These are phyloP conservation scores for Hansenula lynferdii DNA, from an alignment of 1,139 yeast genomes.

Conservation along the genomic window DNA sequence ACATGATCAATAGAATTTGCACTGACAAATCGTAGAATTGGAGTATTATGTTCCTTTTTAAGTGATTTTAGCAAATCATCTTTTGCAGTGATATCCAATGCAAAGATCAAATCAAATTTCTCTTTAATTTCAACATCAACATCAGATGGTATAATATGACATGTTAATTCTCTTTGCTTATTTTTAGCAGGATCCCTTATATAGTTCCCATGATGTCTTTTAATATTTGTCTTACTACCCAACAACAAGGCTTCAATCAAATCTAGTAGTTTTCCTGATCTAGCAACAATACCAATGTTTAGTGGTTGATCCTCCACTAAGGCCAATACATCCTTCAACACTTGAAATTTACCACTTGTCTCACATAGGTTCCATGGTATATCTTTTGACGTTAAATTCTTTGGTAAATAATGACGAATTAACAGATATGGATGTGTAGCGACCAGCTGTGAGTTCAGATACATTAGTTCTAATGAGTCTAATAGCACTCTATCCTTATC, in stretches of 20 bases:
- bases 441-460: constrained; percentile 70
- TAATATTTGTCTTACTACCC: constrained; percentile 63
- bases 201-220: constrained; percentile 61
- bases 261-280: constrained; percentile 66
- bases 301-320: constrained; percentile 34
- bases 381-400: constrained; percentile 70
- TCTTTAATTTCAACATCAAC: constrained; percentile 28
- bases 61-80: constrained; percentile 30
- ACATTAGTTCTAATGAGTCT: constrained; percentile 67
- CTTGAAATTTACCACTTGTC: constrained; percentile 82
- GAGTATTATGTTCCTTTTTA: constrained; percentile 31
- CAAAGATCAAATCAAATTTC: constrained; percentile 56
- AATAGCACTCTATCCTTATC: constrained; percentile 53
- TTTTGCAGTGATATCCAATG: constrained; percentile 69
- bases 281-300: constrained; percentile 46
- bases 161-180: constrained; percentile 25
- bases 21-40: constrained; percentile 67
- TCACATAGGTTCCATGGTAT: constrained; percentile 71
- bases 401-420: constrained; percentile 84
- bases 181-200: constrained; percentile 29
- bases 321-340: constrained; percentile 52
- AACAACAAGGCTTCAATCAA: constrained; percentile 70
- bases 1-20: constrained; percentile 83
- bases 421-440: constrained; percentile 86
- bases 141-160: constrained; percentile 45